Percentiles rank a stretch among this genome's conserved stretches.
These are phyloP conservation scores for Buddleja alternifolia DNA, from an alignment of 257 asterid genomes.

Conservation along the genomic window DNA sequence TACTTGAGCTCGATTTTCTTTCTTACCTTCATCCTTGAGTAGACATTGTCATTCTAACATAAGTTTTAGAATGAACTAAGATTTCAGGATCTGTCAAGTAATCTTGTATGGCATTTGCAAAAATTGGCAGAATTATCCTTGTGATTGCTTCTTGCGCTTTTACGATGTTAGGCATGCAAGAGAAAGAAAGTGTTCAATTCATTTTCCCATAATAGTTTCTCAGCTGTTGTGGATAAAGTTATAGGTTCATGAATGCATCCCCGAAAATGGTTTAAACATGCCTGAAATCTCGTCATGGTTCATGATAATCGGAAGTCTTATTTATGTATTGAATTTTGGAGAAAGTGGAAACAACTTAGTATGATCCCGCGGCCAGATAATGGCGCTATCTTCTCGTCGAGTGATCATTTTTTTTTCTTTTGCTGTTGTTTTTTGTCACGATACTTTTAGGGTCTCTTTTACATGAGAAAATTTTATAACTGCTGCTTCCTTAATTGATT, in stretches of 20 bases:
- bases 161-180: background rate
- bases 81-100: too few species aligned
- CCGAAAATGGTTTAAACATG: background rate
- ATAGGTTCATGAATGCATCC: background rate
- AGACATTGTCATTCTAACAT: too few species aligned
- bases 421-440: background rate
- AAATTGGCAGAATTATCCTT: background rate
- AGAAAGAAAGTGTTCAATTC: background rate
- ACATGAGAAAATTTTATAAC: background rate
- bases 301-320: background rate
- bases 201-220: background rate
- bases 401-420: too few species aligned
- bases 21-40: background rate
- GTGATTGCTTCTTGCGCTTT: background rate
- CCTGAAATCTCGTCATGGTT: conserved; percentile 1
- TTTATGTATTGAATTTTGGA: background rate
- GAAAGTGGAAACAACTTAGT: background rate
- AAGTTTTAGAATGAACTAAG: too few species aligned
- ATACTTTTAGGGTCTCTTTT: background rate
- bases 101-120: too few species aligned
- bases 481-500: background rate
- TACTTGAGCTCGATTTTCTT: background rate
- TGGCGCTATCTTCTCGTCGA: too few species aligned
- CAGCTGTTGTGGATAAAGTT: background rate
- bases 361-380: background rate